Base-by-base conservation (phyloP, 2,329 filamentous ascomycete species). In the Coleophoma crateriformis region DNA sequence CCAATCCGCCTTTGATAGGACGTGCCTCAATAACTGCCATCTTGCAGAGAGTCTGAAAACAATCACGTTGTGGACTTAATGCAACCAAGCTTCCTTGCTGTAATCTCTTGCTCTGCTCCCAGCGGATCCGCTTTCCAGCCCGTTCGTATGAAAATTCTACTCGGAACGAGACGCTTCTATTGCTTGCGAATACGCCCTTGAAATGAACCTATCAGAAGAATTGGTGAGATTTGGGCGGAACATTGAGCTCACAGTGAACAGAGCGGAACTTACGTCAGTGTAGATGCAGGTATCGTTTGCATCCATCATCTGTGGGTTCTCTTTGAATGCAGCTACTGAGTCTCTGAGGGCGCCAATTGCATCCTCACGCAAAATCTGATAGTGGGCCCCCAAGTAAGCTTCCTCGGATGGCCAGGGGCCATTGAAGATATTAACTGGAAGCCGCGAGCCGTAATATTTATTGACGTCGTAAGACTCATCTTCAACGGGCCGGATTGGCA, bases 281-380 rank as follows among this genome's bases (percentile, higher is more conserved):
- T 94, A 94, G 13, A 92, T 75, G 5, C 77, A 80, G 0, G 81
- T 76, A 4, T 74, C 66, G 0, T 73, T 60, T 0, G 73, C 73
- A 50, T 95, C 90, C 12, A 65, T 65, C 67, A 82, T 81, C 0
- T 61, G 53, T 0, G 84, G 82, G 7, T 75, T 60, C 1, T 66
- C 55, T 20, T 73, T 76, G 48, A 87, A 77, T 12, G 74, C 67
- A 0, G 71, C 68, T 1, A 95, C 76, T 0, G 87, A 83, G 53
- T 81, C 76, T 7, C 90, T 78, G 0, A 96, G 72, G 1, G 84
- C 77, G 12, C 85, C 78, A 3, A 88, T 71, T 0, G 82, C 79
- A 61, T 96, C 90, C 60, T 90, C 87, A 3, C 90, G 78, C 7
- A 90, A 73, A 2, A 96, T 76, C 3, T 81, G 73, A 61, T 94